Base-by-base conservation (phyloP, 495 filamentous ascomycete genomes). In the Penicillium coffeae region DNA sequence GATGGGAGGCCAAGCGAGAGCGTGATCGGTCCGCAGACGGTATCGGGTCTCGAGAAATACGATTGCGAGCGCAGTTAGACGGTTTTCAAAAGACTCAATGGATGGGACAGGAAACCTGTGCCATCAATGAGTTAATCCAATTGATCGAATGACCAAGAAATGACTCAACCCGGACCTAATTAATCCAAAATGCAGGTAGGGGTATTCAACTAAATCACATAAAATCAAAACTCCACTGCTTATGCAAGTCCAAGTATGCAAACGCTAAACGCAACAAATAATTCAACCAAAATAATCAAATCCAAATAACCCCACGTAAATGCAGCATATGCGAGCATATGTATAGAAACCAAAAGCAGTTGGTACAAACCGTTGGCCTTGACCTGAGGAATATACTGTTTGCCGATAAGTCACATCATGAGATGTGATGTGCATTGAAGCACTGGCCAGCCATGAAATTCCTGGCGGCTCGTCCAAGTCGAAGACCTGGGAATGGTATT, bases 41-140 rank as follows among this genome's bases (percentile, higher is more conserved):
- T 32, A 40, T 15, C 25, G 34, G 25, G 10, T 9, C 15, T 16
- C 13, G 36, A 32, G 20, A 19, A 33, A 56, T 52, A 56, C 38
- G 45, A 43, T 25, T n/a, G 35, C 19, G 15, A 33, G 44, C 45
- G 46, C 47, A 36, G 35, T 53, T 53, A 50, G 55, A 58, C 50
- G 40, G 40, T 41, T 58, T 55, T 50, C 46, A 51, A 46, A n/a
- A 43, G 43, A 58, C 55, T 58, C 56, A 42, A 48, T 52, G 45
- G 56, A 56, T 48, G 49, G 52, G 40, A 48, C 56, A 58, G 48
- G 40, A 47, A 20, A 49, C 45, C 52, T 59, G 56, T 35, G 34
- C 56, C 52, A 55, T 39, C 52, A 44, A 56, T 21, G 52, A 59
- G 56, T 59, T 47, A 56, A 59, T 59, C 45, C 55, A 16, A 56